Conservation (phyloP, 148 eudicot genomes). For the Mesembryanthemum crystallinum region DNA sequence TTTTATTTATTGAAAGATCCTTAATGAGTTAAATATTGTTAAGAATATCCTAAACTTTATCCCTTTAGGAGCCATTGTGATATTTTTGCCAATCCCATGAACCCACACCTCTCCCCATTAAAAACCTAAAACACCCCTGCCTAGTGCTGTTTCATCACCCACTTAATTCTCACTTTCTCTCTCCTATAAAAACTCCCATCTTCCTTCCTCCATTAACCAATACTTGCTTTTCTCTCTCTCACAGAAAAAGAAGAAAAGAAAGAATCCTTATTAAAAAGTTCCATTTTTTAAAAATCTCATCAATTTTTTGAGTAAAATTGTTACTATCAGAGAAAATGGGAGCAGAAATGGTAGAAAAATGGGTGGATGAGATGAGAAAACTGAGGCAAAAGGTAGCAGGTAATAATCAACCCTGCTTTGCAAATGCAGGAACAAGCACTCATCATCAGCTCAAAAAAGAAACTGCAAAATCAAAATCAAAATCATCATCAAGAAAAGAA, state of each 20-base stretch:
- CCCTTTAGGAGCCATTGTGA: not conserved
- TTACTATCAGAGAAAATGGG: conserved; percentile 32
- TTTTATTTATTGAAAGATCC: no score
- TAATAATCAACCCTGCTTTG: conserved; percentile 27
- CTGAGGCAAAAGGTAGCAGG: conserved; percentile 34
- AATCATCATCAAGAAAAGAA: not conserved
- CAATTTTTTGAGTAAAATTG: not conserved
- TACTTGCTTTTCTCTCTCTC: not conserved
- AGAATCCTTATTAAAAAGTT: not conserved
- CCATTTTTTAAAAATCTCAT: no score
- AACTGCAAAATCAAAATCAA: not conserved
- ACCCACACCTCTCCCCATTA: no score
- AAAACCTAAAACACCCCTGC: no score
- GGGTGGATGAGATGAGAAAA: conserved; percentile 42
- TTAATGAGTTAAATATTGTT: no score
- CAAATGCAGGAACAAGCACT: conserved; percentile 13
- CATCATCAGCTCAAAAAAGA: conserved; percentile 4
- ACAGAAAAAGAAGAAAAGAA: not conserved
- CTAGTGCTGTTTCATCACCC: not conserved
- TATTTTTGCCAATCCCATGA: not conserved
- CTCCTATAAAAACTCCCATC: conserved; percentile 5
- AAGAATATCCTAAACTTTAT: not conserved
- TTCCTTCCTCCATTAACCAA: not conserved
- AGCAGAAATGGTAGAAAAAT: conserved; percentile 32
- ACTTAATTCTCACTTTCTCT: conserved; percentile 11